Base-by-base conservation (phyloP, 2,329 filamentous ascomycete genomes). In the Davidsoniella virescens region DNA sequence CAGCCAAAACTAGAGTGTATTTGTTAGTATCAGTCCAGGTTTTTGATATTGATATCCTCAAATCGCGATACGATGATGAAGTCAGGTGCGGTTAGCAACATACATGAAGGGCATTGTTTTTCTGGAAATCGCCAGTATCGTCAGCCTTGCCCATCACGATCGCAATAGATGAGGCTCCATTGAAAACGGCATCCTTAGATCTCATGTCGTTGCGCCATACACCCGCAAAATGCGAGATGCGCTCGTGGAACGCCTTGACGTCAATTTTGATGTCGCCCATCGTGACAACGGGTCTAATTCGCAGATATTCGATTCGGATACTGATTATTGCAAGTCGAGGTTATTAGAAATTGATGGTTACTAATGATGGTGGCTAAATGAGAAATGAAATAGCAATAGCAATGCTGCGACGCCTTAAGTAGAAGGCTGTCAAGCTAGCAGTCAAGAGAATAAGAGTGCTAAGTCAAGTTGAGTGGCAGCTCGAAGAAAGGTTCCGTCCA, bases 171-270 rank as follows among this genome's bases (percentile, higher is more conserved):
- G 81, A 80, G 57, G 79, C 88, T 62, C 88, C 90, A 58, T 78
- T 80, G 66, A 96, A 98, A 56, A 90, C 69, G 61, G 79, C 73
- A 69, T 94, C 85, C 63, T 84, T 84, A 55, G 82, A 77, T 62
- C 88, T 84, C 71, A 94, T 90, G 73, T 96, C 90, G 60, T 84
- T 80, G 73, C 94, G 96, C 92, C 93, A 98, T 69, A 87, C 80
- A 59, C 84, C 80, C 63, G 88, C 76, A 61, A 98, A 83, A 62
- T 83, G 82, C 58, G 82, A 82, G 58, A 96, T 76, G 63, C 92
- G 88, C 70, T 92, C 88, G 67, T 94, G 88, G 71, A 98, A 98
- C 64, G 80, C 73, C 66, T 83, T 82, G 70, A 82, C 85, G 72
- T 96, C 88, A 71, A 98, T 95, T 70, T 85, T 86, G 70, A 98